Percentiles rank a stretch among this genome's conserved stretches.
phyloP scores from a whole-genome alignment of 768 basidiomycete species.

The Strobilomyces echinocephalus region DNA sequence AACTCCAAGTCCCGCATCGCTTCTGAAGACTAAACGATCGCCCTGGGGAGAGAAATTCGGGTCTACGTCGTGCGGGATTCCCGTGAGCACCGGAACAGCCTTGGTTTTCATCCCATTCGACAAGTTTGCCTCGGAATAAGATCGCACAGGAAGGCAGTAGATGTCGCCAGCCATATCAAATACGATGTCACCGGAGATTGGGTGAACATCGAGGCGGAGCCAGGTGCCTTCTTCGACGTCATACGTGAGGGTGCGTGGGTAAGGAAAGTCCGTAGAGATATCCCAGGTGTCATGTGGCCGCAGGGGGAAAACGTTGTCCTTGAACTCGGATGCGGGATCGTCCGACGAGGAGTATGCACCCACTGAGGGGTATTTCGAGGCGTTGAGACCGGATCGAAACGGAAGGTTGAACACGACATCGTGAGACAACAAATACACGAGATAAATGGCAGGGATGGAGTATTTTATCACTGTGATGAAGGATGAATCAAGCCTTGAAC shows the following conservation, averaged over 20 bases:
- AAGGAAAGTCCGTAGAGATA: slow-evolving; percentile 71
- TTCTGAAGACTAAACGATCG: slow-evolving; percentile 59
- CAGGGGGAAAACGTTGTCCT: slow-evolving; percentile 58
- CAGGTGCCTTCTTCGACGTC: slow-evolving; percentile 73
- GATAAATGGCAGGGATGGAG: slow-evolving; percentile 15
- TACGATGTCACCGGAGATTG: slow-evolving; percentile 62
- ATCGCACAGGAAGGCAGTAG: slow-evolving; percentile 56
- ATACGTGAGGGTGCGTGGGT: slow-evolving; percentile 60
- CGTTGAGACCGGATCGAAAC: background rate
- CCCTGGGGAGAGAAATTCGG: slow-evolving; percentile 70
- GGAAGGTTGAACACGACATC: background rate
- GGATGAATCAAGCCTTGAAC: background rate
- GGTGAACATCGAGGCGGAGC: slow-evolving; percentile 70
- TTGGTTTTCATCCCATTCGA: slow-evolving; percentile 24
- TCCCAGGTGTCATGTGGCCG: slow-evolving; percentile 57
- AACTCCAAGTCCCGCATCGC: slow-evolving; percentile 67
- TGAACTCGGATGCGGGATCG: slow-evolving; percentile 41
- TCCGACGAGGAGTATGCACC: slow-evolving; percentile 10
- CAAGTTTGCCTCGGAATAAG: slow-evolving; percentile 32
- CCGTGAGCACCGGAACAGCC: slow-evolving; percentile 58
- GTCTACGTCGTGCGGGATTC: slow-evolving; percentile 67
- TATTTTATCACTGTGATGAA: slow-evolving; percentile 17
- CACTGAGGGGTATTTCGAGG: slow-evolving; percentile 1
- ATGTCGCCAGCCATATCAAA: slow-evolving; percentile 75
- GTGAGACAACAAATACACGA: slow-evolving; percentile 17